Conservation (phyloP, 139 green algal genomes). For the Coelastrella sp. region DNA sequence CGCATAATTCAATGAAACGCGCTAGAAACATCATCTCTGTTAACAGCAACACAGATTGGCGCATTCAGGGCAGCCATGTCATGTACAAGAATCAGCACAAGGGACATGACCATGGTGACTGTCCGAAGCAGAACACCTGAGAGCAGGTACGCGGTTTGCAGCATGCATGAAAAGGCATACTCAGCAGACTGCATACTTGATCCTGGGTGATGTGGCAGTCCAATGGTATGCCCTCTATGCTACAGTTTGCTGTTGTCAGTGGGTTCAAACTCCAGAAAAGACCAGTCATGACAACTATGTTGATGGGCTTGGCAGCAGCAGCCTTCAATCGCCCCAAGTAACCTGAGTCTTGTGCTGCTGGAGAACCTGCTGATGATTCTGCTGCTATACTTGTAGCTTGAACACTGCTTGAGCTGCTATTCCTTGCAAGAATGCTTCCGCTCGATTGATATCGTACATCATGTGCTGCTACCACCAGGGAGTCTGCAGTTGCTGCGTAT, state of each 20-base stretch:
- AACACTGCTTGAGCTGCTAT: neutral
- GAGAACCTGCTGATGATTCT: neutral
- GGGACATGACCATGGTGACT: too few relatives aligned
- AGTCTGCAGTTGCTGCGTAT: too few relatives aligned
- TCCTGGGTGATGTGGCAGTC: neutral
- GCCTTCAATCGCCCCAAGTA: neutral
- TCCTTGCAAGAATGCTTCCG: too few relatives aligned
- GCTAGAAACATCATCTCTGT: too few relatives aligned
- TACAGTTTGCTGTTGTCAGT: neutral
- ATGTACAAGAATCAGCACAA: too few relatives aligned
- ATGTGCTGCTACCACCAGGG: too few relatives aligned
- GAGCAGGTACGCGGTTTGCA: too few relatives aligned
- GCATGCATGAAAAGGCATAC: neutral
- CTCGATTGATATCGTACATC: too few relatives aligned
- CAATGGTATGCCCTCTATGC: conserved; percentile 4
- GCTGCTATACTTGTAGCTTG: neutral
- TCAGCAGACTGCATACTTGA: neutral
- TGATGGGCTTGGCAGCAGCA: conserved; percentile 17
- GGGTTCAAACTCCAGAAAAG: neutral
- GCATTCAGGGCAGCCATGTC: too few relatives aligned
- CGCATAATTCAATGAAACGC: too few relatives aligned
- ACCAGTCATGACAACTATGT: conserved; percentile 7
- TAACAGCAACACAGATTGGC: too few relatives aligned
- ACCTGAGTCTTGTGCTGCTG: neutral
- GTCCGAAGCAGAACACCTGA: neutral